Evolutionary conservation across 306 rosid species (phyloP).

Genomic region (Fragaria vesca): DNA sequence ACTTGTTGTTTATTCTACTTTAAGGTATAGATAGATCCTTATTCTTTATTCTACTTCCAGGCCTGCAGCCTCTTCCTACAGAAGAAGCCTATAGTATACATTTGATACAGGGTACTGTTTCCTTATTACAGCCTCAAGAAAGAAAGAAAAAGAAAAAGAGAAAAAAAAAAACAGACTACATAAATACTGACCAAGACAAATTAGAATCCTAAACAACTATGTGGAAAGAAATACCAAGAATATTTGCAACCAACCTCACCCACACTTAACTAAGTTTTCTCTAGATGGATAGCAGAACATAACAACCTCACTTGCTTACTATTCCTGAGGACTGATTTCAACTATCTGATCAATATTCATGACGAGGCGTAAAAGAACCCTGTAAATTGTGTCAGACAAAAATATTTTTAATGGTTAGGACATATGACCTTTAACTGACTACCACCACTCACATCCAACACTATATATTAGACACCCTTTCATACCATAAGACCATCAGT

Average conservation of each 20-base stretch:
- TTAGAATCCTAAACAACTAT: background rate
- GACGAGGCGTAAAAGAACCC: constrained; percentile 39
- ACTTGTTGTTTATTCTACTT: no score
- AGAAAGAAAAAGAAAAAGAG: no score
- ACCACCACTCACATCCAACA: constrained; percentile 22
- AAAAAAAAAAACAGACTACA: no score
- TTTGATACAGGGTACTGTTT: background rate
- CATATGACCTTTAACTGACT: constrained; percentile 39
- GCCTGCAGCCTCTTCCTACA: background rate
- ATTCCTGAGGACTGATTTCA: constrained; percentile 52
- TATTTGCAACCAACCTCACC: constrained; percentile 28
- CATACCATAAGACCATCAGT: background rate
- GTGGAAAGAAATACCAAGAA: background rate
- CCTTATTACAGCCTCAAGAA: background rate
- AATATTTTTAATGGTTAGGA: constrained; percentile 26
- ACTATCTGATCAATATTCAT: constrained; percentile 50
- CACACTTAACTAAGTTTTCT: constrained; percentile 49
- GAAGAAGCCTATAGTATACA: background rate
- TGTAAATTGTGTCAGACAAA: constrained; percentile 53
- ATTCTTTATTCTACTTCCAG: background rate
- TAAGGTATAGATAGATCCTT: background rate
- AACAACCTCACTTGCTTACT: constrained; percentile 40
- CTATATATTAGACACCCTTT: constrained; percentile 4
- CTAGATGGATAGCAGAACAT: constrained; percentile 38
- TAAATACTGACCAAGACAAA: background rate